phyloP scores from a whole-genome alignment of 2,329 filamentous ascomycete species.

The Xylariales sp. region DNA sequence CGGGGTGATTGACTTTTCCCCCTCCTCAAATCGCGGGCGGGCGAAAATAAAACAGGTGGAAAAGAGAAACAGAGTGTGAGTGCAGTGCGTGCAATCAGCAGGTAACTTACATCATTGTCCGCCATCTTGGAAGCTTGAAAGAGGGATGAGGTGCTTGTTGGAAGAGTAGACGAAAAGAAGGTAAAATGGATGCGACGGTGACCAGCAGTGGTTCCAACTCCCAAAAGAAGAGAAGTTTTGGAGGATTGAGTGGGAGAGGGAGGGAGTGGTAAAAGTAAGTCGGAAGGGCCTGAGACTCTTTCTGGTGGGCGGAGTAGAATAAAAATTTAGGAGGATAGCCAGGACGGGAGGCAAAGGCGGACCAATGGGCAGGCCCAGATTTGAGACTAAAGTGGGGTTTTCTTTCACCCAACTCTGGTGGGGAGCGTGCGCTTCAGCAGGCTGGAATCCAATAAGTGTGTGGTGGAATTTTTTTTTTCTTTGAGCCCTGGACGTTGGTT shows the following conservation, averaged over 20 bases:
- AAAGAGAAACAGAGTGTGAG: background rate
- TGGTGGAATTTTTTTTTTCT: no score
- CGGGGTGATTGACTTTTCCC: slow-evolving; percentile 17
- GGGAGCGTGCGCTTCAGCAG: no score
- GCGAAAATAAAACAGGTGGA: no score
- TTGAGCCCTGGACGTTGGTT: no score
- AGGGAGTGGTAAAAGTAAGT: slow-evolving; percentile 5
- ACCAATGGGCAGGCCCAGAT: no score
- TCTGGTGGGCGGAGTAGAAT: slow-evolving; percentile 2
- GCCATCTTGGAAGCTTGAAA: slow-evolving; percentile 50
- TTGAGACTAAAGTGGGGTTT: slow-evolving; percentile 5
- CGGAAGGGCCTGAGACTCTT: background rate
- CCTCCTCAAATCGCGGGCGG: background rate
- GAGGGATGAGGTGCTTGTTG: slow-evolving; percentile 20
- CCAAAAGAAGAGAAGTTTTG: slow-evolving; percentile 11
- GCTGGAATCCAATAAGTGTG: no score
- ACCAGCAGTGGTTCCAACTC: slow-evolving; percentile 6
- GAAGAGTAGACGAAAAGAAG: slow-evolving; percentile 15
- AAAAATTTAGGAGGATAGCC: no score
- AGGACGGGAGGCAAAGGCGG: no score
- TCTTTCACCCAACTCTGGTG: no score
- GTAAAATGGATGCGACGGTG: slow-evolving; percentile 14
- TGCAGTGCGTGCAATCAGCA: background rate
- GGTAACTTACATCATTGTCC: slow-evolving; percentile 48
- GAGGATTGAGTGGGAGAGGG: slow-evolving; percentile 6